These are phyloP conservation scores for Quercus suber DNA, from an alignment of 306 rosid species.

Conservation along the genomic window DNA sequence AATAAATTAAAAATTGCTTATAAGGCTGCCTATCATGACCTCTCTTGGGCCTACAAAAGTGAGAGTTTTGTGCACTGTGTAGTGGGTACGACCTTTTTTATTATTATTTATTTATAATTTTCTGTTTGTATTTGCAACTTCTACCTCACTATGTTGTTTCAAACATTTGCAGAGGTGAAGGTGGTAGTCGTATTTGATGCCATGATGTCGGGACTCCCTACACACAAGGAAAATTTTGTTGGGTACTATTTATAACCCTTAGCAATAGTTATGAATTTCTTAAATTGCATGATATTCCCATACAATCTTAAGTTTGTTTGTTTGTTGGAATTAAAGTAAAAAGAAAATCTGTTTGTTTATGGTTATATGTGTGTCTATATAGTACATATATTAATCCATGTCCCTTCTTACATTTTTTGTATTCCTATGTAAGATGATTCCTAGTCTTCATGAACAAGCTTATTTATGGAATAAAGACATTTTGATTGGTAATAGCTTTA, in stretches of 20 bases:
- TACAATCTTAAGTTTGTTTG: not conserved
- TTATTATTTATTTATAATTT: no score
- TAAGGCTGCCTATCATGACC: not conserved
- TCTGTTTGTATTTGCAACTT: not conserved
- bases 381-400: not conserved
- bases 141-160: conserved; percentile 12
- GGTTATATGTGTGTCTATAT: not conserved
- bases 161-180: conserved; percentile 67
- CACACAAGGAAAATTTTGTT: conserved; percentile 64
- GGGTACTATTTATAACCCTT: conserved; percentile 56
- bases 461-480: not conserved
- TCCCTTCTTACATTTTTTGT: not conserved
- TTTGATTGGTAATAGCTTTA: not conserved
- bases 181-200: conserved; percentile 93
- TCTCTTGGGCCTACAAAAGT: no score
- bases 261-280: not conserved
- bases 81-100: no score
- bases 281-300: not conserved
- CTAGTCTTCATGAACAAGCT: not conserved
- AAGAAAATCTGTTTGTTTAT: not conserved
- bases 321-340: not conserved
- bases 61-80: no score
- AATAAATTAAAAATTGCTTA: not conserved
- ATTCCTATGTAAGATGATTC: not conserved
- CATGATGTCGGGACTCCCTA: conserved; percentile 86